Percentiles rank a stretch among this genome's conserved stretches.
These are phyloP conservation scores for Verruconis gallopava DNA, from an alignment of 2,329 filamentous ascomycete species.

Conservation along the genomic window DNA sequence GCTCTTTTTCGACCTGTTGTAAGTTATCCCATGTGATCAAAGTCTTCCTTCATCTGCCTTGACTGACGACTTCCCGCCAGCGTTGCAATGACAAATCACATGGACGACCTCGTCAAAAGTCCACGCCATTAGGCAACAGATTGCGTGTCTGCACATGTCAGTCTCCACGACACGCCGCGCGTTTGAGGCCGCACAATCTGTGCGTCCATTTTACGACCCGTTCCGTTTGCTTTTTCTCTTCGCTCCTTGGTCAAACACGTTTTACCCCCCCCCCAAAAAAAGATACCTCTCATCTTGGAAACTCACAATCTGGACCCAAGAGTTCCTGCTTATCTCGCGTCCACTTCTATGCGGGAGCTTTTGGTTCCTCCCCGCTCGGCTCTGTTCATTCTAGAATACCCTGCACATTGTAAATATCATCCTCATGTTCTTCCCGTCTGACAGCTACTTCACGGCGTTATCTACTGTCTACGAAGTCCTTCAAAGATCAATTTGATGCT, in stretches of 20 bases:
- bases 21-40: too few species aligned
- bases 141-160: background rate
- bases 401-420: too few species aligned
- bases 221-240: too few species aligned
- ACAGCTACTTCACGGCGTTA: background rate
- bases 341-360: background rate
- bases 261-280: too few species aligned
- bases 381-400: background rate
- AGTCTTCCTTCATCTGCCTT: too few species aligned
- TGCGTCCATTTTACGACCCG: background rate
- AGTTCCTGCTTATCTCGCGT: background rate
- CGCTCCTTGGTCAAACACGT: too few species aligned
- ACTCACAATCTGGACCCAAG: background rate
- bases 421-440: background rate
- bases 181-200: background rate
- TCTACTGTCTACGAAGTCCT: too few species aligned
- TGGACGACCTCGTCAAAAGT: constrained; percentile 32
- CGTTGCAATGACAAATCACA: constrained; percentile 83
- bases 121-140: constrained; percentile 1
- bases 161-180: too few species aligned
- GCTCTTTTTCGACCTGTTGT: constrained; percentile 89
- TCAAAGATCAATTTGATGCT: too few species aligned
- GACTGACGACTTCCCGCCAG: too few species aligned
- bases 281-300: background rate
- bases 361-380: background rate